Conservation (phyloP, 1,284 basidiomycete species). For the Limonomyces culmigenus region DNA sequence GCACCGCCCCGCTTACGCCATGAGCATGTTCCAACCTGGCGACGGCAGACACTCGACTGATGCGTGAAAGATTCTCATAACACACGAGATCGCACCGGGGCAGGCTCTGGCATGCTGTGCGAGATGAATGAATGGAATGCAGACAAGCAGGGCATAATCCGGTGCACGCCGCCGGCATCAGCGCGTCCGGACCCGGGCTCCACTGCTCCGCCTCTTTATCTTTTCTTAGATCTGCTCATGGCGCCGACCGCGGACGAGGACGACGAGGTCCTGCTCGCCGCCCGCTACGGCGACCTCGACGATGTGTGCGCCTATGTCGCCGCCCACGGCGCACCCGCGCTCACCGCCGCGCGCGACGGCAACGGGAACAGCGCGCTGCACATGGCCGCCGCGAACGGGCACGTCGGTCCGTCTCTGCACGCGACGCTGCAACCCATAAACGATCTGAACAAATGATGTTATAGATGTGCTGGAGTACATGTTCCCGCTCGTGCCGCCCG, state of each 20-base stretch:
- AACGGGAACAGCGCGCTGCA: constrained; percentile 68
- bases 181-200: too few species aligned
- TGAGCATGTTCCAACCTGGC: too few species aligned
- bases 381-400: constrained; percentile 78
- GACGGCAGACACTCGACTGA: too few species aligned
- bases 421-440: constrained; percentile 7
- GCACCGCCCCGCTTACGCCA: too few species aligned
- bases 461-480: constrained; percentile 60
- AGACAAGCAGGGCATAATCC: too few species aligned
- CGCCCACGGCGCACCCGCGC: constrained; percentile 33
- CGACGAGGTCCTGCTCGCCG: constrained; percentile 66
- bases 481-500: constrained; percentile 40
- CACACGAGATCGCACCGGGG: too few species aligned
- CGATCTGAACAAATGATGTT: constrained; percentile 25
- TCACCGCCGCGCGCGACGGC: constrained; percentile 48
- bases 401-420: constrained; percentile 38
- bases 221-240: too few species aligned
- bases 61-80: too few species aligned
- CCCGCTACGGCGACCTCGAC: constrained; percentile 73
- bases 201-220: too few species aligned
- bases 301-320: constrained; percentile 54
- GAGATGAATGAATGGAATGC: not conserved
- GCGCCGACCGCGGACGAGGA: too few species aligned
- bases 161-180: too few species aligned
- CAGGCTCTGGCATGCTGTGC: too few species aligned